phyloP scores from a whole-genome alignment of 2,329 filamentous ascomycete genomes.

The Botryosphaeria dothidea region DNA sequence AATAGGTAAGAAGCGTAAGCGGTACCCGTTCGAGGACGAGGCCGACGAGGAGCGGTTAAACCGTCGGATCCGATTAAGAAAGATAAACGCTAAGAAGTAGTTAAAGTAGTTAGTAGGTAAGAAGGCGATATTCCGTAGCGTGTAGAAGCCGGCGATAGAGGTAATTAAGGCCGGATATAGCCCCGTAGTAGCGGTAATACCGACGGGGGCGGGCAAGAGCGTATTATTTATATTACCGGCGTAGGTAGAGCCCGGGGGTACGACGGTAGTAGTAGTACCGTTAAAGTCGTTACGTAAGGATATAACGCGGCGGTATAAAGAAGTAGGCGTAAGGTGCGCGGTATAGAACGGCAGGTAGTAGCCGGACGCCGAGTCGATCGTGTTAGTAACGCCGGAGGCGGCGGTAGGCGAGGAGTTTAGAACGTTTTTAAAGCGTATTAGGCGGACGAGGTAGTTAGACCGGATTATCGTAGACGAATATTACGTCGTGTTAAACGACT shows the following conservation, averaged over 20 bases:
- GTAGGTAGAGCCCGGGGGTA: neutral
- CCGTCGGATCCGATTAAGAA: too few relatives aligned
- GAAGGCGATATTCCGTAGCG: conserved; percentile 2
- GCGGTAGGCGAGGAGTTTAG: conserved; percentile 20
- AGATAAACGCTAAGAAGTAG: too few relatives aligned
- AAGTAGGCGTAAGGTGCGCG: conserved; percentile 13
- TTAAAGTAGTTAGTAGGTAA: too few relatives aligned
- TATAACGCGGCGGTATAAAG: conserved; percentile 14
- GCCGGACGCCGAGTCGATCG: conserved; percentile 15
- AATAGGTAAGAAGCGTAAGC: conserved; percentile 5
- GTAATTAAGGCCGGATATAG: conserved; percentile 17
- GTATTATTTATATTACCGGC: conserved; percentile 24
- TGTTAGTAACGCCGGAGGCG: conserved; percentile 23
- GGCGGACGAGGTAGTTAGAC: conserved; percentile 14
- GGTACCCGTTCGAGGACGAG: conserved; percentile 19
- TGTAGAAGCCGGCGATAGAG: conserved; percentile 21
- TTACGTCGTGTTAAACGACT: conserved; percentile 15
- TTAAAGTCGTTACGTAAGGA: conserved; percentile 21
- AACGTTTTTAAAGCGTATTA: conserved; percentile 19
- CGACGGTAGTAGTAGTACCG: conserved; percentile 24
- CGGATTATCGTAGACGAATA: conserved; percentile 20
- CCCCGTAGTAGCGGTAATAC: conserved; percentile 20
- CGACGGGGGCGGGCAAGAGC: conserved; percentile 24
- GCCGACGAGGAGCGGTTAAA: neutral
- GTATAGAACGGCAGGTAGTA: conserved; percentile 16